These are phyloP conservation scores for Rhodotorula taiwanensis DNA, from an alignment of 768 basidiomycete species.

Conservation along the genomic window DNA sequence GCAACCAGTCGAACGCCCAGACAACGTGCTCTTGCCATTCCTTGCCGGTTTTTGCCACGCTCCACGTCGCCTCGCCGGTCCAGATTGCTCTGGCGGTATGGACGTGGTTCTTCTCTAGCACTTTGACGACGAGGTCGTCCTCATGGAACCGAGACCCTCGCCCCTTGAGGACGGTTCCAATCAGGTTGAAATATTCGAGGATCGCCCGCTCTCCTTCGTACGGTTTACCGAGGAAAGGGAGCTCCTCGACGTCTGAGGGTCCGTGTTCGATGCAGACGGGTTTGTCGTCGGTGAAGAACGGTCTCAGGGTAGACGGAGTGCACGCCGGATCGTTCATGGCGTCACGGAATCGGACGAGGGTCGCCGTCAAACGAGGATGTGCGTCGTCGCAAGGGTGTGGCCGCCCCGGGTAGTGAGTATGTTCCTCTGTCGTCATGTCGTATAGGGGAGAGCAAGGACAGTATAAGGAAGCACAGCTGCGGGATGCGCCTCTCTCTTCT, in stretches of 20 bases:
- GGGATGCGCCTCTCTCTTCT: too few relatives aligned
- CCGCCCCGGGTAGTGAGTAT: neutral
- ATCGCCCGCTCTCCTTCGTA: neutral
- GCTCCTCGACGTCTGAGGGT: neutral
- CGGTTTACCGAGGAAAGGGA: constrained; percentile 7
- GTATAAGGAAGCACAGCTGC: neutral
- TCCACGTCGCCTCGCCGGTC: constrained; percentile 7
- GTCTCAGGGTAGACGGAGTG: neutral
- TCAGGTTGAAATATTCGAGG: neutral
- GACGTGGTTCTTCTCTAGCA: neutral
- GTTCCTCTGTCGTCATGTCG: neutral
- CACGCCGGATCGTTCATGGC: neutral
- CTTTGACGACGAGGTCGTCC: neutral
- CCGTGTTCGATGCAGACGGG: constrained; percentile 12
- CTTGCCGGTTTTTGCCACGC: constrained; percentile 2
- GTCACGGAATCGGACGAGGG: neutral
- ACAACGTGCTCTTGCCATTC: constrained; percentile 8
- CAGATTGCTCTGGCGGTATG: neutral
- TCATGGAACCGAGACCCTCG: neutral
- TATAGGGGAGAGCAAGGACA: neutral
- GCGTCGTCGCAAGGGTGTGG: neutral
- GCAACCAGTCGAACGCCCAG: neutral
- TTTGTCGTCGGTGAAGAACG: neutral
- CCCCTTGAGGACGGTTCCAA: neutral
- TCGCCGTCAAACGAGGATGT: neutral